Evolutionary conservation across 23 red algal genomes (phyloP), one percentile per base, ranked within the genome.

Genomic region (Pyropia haitanensis): DNA sequence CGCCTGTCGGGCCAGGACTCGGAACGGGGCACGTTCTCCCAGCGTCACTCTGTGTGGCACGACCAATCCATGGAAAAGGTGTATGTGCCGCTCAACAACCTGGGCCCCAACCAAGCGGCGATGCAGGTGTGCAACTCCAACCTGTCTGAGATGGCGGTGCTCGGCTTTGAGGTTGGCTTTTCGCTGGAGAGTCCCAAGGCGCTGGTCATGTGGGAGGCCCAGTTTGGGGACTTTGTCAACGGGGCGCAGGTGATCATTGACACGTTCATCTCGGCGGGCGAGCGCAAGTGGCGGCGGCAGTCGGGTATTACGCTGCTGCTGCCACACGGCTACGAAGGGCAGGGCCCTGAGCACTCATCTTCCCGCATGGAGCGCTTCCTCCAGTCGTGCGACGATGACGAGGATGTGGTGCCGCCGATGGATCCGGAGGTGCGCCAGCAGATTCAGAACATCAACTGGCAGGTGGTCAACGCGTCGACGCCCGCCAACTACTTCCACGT

Each of bases 401-500:
- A 87, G 16, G 94, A 98, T 77, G 77, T 76, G 18, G 58, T 90
- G 24, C 94, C 94, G 0, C 77, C 87, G 14, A 81, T 96, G 76
- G 81, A 90, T 63, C 22, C 82, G 12, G 86, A 90, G 17, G 55
- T 55, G 18, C 58, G 66, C 17, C 71, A 58, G 49, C 86, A 91
- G 52, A 98, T 98, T 65, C 94, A 98, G 61, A 64, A 65, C 17
- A 77, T 68, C 49, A 98, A 98, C 58, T 83, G 80, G 78, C 94
- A 98, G 59, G 82, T 98, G 58, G 82, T 85, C 8, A 91, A 98
- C 56, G 58, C 81, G 14, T 85, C 77, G 58, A 98, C 94, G 14
- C 94, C 94, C 28, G 94, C 94, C 53, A 98, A 98, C 61, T 98
- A 90, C 50, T 98, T 98, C 23, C 94, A 98, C 75, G 82, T 98